Percentiles rank a stretch among this genome's conserved stretches.
phyloP scores from a whole-genome alignment of 331 rosid species.

The Erythrophleum ivorense region DNA sequence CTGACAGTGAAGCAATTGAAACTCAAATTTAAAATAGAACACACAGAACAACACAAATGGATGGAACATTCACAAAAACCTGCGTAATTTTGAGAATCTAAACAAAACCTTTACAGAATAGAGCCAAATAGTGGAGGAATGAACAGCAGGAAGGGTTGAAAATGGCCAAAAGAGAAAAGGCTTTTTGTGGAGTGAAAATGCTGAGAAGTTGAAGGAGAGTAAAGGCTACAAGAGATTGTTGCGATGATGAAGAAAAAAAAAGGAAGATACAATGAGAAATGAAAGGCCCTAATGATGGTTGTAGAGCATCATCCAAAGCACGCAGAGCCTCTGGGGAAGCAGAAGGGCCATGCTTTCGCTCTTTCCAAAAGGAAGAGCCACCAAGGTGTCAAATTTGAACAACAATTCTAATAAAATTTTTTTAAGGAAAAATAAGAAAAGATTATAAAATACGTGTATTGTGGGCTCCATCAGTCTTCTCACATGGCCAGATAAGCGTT shows the following conservation, averaged over 20 bases:
- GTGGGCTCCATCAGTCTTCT: not conserved
- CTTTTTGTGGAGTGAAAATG: conserved; percentile 3
- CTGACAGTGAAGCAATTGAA: conserved; percentile 8
- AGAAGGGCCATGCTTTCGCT: not conserved
- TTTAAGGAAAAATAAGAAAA: not conserved
- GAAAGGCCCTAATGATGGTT: conserved; percentile 2
- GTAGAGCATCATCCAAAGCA: not conserved
- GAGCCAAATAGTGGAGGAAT: not conserved
- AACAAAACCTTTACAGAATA: conserved; percentile 37
- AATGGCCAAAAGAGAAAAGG: not conserved
- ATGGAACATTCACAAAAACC: conserved; percentile 32
- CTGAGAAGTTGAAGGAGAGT: not conserved
- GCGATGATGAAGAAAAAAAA: not conserved
- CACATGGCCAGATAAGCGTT: not conserved
- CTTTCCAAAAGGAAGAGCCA: conserved; percentile 36
- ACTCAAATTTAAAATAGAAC: conserved; percentile 29
- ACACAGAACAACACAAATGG: conserved; percentile 31
- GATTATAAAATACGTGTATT: not conserved
- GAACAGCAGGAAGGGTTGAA: not conserved
- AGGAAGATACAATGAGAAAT: not conserved
- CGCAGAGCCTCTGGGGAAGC: not conserved
- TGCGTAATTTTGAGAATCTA: conserved; percentile 29
- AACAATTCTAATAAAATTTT: not conserved
- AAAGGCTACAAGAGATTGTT: conserved; percentile 12
- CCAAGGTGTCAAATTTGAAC: not conserved